Conservation (phyloP, 2,329 filamentous ascomycete genomes). For the Talaromyces sp. region DNA sequence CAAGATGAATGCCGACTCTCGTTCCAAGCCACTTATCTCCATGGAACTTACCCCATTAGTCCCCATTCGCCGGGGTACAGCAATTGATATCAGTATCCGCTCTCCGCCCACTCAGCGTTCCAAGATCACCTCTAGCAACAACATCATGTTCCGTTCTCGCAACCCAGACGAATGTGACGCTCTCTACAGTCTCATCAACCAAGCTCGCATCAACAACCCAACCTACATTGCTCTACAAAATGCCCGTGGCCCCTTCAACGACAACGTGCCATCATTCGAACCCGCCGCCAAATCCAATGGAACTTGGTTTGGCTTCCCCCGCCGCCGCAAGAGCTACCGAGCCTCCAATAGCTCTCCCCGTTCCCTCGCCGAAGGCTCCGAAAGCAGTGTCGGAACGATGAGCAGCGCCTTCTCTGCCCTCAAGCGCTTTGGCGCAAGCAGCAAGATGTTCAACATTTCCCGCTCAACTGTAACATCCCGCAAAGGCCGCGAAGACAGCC, state of each 20-base stretch:
- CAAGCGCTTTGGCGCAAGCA: conserved; percentile 71
- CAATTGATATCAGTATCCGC: conserved; percentile 89
- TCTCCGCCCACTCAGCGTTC: conserved; percentile 78
- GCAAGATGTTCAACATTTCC: conserved; percentile 78
- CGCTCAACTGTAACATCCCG: conserved; percentile 71
- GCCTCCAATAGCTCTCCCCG: conserved; percentile 57
- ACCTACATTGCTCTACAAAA: conserved; percentile 80
- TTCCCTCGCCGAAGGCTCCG: conserved; percentile 64
- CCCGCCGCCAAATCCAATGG: conserved; percentile 42
- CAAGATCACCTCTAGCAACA: conserved; percentile 69
- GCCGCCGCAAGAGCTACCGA: conserved; percentile 57
- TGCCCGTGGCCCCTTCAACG: conserved; percentile 64
- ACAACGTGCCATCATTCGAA: conserved; percentile 51
- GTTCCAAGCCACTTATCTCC: conserved; percentile 59
- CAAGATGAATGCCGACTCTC: conserved; percentile 52
- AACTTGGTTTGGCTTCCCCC: conserved; percentile 55
- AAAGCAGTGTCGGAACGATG: conserved; percentile 74
- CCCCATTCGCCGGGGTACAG: conserved; percentile 84
- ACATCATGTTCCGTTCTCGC: conserved; percentile 87
- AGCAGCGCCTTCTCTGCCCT: conserved; percentile 79
- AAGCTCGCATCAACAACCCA: conserved; percentile 86
- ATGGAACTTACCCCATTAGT: conserved; percentile 91
- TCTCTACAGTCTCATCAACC: conserved; percentile 84
- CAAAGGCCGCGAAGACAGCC: conserved; percentile 56
- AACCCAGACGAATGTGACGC: conserved; percentile 75